Evolutionary conservation across 768 basidiomycete genomes (phyloP).

Genomic region (Russula emetica): DNA sequence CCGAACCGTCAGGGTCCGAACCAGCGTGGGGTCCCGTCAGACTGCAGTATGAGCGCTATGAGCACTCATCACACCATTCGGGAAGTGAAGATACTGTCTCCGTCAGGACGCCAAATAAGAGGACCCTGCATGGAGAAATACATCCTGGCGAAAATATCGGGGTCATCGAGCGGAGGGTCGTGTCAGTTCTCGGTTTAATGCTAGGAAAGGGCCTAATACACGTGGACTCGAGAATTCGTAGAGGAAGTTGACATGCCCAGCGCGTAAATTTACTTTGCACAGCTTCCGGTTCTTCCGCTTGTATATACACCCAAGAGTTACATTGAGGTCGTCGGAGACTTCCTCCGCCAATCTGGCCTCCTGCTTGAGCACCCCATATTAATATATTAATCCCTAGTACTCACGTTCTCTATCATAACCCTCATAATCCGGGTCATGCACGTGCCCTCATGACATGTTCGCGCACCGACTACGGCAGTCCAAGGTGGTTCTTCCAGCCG

Average conservation of each 20-base stretch:
- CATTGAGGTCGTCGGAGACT: constrained; percentile 75
- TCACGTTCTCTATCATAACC: too few relatives aligned
- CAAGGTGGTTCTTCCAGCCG: constrained; percentile 40
- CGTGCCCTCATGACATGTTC: constrained; percentile 41
- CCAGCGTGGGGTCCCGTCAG: constrained; percentile 66
- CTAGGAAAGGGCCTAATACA: constrained; percentile 79
- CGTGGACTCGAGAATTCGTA: constrained; percentile 70
- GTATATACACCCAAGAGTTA: constrained; percentile 95
- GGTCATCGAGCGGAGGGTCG: constrained; percentile 83
- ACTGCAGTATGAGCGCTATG: constrained; percentile 70
- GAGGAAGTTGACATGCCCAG: constrained; percentile 50
- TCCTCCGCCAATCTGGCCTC: too few relatives aligned
- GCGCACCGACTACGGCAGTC: constrained; percentile 41
- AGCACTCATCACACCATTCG: constrained; percentile 43
- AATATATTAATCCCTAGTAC: constrained; percentile 49
- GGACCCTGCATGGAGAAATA: too few relatives aligned
- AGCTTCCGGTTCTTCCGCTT: constrained; percentile 81
- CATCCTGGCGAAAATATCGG: too few relatives aligned
- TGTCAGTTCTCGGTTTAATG: constrained; percentile 74
- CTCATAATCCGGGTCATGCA: constrained; percentile 64
- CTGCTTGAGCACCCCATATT: constrained; percentile 84
- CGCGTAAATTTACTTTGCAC: constrained; percentile 27
- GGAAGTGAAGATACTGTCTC: constrained; percentile 68
- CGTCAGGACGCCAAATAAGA: too few relatives aligned
- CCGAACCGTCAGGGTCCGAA: constrained; percentile 36